Conservation (phyloP, 768 basidiomycete genomes). For the Agaricus blazei region DNA sequence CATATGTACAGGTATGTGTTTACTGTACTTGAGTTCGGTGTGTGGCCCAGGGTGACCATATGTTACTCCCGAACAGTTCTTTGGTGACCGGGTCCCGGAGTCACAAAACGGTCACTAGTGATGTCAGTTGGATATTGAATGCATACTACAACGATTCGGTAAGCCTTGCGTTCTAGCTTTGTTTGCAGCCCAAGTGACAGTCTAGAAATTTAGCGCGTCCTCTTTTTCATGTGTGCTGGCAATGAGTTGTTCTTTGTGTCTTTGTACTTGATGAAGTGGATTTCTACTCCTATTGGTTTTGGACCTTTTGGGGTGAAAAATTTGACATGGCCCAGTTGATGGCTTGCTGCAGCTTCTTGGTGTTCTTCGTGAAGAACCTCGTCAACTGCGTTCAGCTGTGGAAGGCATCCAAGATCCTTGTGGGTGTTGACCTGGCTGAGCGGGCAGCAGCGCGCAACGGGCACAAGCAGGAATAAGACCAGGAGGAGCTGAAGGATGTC, state of each 20-base stretch:
- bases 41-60: slow-evolving; percentile 11
- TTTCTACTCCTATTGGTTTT: slow-evolving; percentile 61
- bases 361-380: slow-evolving; percentile 81
- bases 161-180: slow-evolving; percentile 20
- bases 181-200: background rate
- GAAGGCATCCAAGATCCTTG: slow-evolving; percentile 95
- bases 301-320: slow-evolving; percentile 12
- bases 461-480: slow-evolving; percentile 15
- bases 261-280: slow-evolving; percentile 90
- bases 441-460: slow-evolving; percentile 56
- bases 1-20: slow-evolving; percentile 92
- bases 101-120: slow-evolving; percentile 89
- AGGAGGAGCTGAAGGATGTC: too few species aligned
- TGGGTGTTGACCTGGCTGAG: slow-evolving; percentile 90
- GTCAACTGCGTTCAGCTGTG: slow-evolving; percentile 96
- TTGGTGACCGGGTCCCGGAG: slow-evolving; percentile 90
- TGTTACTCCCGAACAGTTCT: slow-evolving; percentile 49
- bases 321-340: slow-evolving; percentile 77
- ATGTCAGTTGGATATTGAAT: slow-evolving; percentile 89
- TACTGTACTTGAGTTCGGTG: background rate
- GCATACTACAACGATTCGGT: slow-evolving; percentile 93
- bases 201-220: slow-evolving; percentile 49
- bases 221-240: slow-evolving; percentile 90
- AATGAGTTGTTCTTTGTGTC: slow-evolving; percentile 97
- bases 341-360: slow-evolving; percentile 55